These are phyloP conservation scores for Rhododendron griersonianum DNA, from an alignment of 148 eudicot species.

Conservation along the genomic window DNA sequence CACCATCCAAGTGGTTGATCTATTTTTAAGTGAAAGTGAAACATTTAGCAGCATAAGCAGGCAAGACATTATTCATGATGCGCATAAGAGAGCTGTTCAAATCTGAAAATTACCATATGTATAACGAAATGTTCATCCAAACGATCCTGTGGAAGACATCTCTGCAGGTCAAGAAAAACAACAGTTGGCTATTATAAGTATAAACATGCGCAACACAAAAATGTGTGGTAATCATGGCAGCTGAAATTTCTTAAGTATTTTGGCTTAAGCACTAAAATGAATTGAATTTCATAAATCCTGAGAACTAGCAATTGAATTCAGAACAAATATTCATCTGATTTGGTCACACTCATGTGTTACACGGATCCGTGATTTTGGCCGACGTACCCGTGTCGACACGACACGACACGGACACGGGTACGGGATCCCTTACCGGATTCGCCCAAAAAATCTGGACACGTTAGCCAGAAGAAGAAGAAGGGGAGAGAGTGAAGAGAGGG, in stretches of 20 bases:
- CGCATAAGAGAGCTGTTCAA: not conserved
- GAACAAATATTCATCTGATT: not conserved
- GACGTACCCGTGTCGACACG: too few species aligned
- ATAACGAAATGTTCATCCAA: slow-evolving; percentile 90
- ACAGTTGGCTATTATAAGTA: slow-evolving; percentile 8
- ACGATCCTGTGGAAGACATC: slow-evolving; percentile 82
- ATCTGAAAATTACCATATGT: slow-evolving; percentile 61
- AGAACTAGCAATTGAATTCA: not conserved
- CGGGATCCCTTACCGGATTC: too few species aligned
- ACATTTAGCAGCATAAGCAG: not conserved
- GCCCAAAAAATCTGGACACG: too few species aligned
- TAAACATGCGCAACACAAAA: not conserved
- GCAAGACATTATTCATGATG: not conserved
- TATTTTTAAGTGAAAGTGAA: not conserved
- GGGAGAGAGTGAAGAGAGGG: too few species aligned
- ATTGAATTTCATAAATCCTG: not conserved
- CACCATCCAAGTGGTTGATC: not conserved
- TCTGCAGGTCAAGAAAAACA: slow-evolving; percentile 45
- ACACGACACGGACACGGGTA: too few species aligned
- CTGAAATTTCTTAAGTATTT: slow-evolving; percentile 1
- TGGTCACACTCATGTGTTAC: too few species aligned
- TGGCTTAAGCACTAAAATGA: not conserved
- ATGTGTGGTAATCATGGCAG: not conserved
- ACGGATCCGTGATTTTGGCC: too few species aligned
- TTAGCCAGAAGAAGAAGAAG: too few species aligned